These are phyloP conservation scores for Saturnispora sanitii DNA, from an alignment of 805 yeast species.

Conservation along the genomic window DNA sequence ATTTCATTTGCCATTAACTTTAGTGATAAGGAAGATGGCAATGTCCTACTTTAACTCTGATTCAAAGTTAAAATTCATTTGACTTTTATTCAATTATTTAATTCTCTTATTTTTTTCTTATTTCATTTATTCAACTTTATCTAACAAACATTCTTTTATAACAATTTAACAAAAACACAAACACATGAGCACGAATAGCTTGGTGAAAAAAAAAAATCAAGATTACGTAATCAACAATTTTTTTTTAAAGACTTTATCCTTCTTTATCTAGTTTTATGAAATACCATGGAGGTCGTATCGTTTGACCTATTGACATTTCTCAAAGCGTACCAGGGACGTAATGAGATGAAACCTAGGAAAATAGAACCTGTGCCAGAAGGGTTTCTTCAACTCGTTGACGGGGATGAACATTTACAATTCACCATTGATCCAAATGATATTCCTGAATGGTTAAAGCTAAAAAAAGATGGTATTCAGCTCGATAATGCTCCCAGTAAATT, in stretches of 20 bases:
- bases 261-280: too few species aligned
- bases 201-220: background rate
- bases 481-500: slow-evolving; percentile 1
- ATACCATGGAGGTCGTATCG: background rate
- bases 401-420: background rate
- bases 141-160: too few species aligned
- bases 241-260: background rate
- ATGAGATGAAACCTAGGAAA: background rate
- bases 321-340: background rate
- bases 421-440: background rate
- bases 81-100: too few species aligned
- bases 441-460: background rate
- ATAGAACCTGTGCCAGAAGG: background rate
- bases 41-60: too few species aligned
- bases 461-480: background rate
- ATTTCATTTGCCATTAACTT: background rate
- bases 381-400: slow-evolving; percentile 1
- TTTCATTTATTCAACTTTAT: too few species aligned
- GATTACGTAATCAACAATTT: background rate
- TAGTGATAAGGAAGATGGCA: background rate
- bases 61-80: too few species aligned
- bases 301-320: background rate
- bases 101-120: too few species aligned
- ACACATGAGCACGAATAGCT: too few species aligned
- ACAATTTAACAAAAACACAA: too few species aligned